Base-by-base conservation (phyloP, 805 yeast species). In the Starmerella stigmatis region DNA sequence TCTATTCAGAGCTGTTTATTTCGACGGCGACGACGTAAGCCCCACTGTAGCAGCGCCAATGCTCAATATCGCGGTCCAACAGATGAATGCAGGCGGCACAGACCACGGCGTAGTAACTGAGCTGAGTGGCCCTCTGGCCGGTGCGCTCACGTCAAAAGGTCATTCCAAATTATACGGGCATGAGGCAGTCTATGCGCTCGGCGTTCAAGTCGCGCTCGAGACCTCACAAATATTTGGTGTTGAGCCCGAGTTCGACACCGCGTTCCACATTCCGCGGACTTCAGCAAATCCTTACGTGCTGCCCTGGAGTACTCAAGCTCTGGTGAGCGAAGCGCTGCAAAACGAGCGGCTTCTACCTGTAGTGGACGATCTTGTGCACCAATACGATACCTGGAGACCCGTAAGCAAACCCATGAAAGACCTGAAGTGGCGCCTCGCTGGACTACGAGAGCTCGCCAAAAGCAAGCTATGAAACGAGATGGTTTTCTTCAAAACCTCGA, bases 111-210 rank as follows among this genome's bases (percentile, higher is more conserved):
- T 92, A 12, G 69, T 89, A 17, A 79, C 79, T 50, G 96, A 92
- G 59, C 72, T 89, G 34, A 84, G 95, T 45, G 73, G 70, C 33
- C 72, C 84, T 0, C 63, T 82, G 50, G 92, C 94, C 0, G 98
- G 98, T 0, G 82, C 95, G 1, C 67, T 92, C 43, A 89, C 96
- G 0, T 96, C 96, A 3, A 88, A 92, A 7, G 98, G 98, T 0
- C 98, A 89, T 61, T 86, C 96, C 0, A 80, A 74, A 51, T 78
- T 92, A 22, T 89, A 89, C 62, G 81, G 83, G 56, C 94, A 85
- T 52, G 76, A 79, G 4, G 74, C 78, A 45, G 97, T 92, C 1
- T 89, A 89, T 60, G 84, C 79, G 52, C 60, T 84, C 49, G 96
- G 92, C 0, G 57, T 88, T 33, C 72, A 78, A 48, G 80, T 82